Base-by-base conservation (phyloP, 2,329 filamentous ascomycete genomes). In the Neodidymelliopsis sp. region DNA sequence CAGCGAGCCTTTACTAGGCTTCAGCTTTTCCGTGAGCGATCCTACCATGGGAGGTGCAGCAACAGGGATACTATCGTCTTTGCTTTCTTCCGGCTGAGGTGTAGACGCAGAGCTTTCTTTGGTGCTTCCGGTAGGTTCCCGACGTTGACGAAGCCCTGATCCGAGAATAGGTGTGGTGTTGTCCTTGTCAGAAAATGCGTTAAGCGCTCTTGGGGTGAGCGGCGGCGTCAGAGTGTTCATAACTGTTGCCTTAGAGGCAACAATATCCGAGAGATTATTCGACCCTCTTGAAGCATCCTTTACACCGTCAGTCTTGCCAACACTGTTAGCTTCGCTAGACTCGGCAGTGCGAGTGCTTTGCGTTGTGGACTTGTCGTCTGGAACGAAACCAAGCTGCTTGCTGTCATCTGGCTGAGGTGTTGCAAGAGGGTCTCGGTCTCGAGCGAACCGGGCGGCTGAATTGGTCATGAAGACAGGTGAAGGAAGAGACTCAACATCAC, bases 391-490 rank as follows among this genome's bases (percentile, higher is more conserved):
- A 29, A 57, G 55, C 12, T 49, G 53, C 42, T 55, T 59, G 27
- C 36, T 53, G 23, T 57, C 50, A 18, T 57, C 35, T 10, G 58
- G 36, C 15, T 56, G 36, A 3, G 59, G 53, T 13, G 56, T 60
- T 16, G 49, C 54, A 33, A 50, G 43, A 4, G 55, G 51, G 20
- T 61, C 62, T 24, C 36, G 30, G 10, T 57, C 57, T 23, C 49
- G 41, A 19, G 47, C 35, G n/a, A 54, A 56, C 2, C 30, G 44
- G 10, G 29, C 18, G 10, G 40, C 6, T 16, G 41, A 27, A 7
- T 50, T 33, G n/a, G 53, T 49, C 22, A 63, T 57, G 29, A 45
- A 41, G 10, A 63, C 31, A 3, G 62, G 62, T 16, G 63, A 66
- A 25, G 57, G 50, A 19, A 62, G 30, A 41, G 56, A 59, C 6